phyloP scores from a whole-genome alignment of 108 stramenopile species.

The Skeletonema potamos region DNA sequence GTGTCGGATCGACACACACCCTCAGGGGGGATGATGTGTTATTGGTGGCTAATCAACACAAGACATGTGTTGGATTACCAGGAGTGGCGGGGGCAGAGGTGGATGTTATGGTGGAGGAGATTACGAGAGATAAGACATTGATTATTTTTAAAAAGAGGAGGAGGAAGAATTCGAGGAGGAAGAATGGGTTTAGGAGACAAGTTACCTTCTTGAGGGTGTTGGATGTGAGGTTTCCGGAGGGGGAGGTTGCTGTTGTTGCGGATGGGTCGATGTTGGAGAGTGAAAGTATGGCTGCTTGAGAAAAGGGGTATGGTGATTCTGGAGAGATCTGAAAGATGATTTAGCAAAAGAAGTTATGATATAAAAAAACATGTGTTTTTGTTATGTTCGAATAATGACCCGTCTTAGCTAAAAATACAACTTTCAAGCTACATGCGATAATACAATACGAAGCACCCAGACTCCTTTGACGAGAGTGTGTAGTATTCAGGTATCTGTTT shows the following conservation, averaged over 20 bases:
- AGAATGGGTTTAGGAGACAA: constrained; percentile 81
- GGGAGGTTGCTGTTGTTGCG: constrained; percentile 7
- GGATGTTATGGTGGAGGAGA: constrained; percentile 89
- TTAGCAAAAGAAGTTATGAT: too few relatives aligned
- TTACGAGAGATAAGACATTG: constrained; percentile 82
- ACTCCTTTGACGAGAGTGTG: too few relatives aligned
- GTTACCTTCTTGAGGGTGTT: constrained; percentile 82
- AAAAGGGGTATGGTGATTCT: too few relatives aligned
- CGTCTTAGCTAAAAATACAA: too few relatives aligned
- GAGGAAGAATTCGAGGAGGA: constrained; percentile 85
- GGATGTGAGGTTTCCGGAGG: constrained; percentile 77
- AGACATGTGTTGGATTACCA: constrained; percentile 84
- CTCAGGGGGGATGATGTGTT: constrained; percentile 60
- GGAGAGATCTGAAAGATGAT: too few relatives aligned
- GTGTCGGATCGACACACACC: constrained; percentile 77
- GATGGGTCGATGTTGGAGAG: neutral
- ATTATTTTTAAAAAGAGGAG: constrained; percentile 91
- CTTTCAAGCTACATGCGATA: too few relatives aligned
- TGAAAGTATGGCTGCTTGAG: constrained; percentile 25
- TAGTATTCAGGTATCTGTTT: too few relatives aligned
- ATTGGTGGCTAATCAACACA: constrained; percentile 61
- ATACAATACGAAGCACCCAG: too few relatives aligned
- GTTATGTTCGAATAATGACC: too few relatives aligned
- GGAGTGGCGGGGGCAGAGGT: constrained; percentile 73
- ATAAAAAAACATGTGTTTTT: too few relatives aligned